Percentiles rank a stretch among this genome's conserved stretches.
These are phyloP conservation scores for Setaria italica DNA, from an alignment of 202 grass and related monocot genomes.

Conservation along the genomic window DNA sequence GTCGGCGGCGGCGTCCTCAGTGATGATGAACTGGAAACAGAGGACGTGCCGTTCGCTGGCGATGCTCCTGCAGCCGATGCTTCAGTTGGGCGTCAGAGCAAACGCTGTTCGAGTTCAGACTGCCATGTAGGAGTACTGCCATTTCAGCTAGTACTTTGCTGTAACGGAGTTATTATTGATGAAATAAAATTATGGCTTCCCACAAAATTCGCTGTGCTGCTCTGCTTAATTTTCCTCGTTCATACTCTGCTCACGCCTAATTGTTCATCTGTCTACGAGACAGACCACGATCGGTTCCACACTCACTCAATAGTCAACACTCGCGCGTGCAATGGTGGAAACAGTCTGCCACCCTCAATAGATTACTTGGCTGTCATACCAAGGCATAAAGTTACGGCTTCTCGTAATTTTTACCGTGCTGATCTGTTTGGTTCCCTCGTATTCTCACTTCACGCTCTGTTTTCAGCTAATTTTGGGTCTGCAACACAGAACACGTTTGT, in stretches of 20 bases:
- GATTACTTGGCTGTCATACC: neutral
- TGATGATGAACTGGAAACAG: constrained; percentile 6
- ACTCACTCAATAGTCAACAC: neutral
- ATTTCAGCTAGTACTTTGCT: neutral
- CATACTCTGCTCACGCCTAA: neutral
- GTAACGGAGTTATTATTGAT: neutral
- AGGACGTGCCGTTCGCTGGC: constrained; percentile 7
- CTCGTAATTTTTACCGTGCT: neutral
- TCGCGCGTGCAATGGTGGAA: neutral
- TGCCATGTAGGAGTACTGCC: neutral
- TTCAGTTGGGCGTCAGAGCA: neutral
- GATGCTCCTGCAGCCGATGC: neutral
- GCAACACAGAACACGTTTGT: neutral
- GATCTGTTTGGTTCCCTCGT: neutral
- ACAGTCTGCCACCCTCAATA: neutral
- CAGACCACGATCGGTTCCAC: neutral
- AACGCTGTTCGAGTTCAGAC: neutral
- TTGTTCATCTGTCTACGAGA: neutral
- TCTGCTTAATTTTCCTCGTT: neutral
- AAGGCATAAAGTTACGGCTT: neutral
- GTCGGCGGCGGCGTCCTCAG: constrained; percentile 2
- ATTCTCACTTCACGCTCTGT: neutral
- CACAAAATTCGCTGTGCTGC: neutral
- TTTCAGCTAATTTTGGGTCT: neutral
- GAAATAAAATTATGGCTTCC: constrained; percentile 44